Base-by-base conservation (phyloP, 306 rosid species). In the Albizia julibrissin region DNA sequence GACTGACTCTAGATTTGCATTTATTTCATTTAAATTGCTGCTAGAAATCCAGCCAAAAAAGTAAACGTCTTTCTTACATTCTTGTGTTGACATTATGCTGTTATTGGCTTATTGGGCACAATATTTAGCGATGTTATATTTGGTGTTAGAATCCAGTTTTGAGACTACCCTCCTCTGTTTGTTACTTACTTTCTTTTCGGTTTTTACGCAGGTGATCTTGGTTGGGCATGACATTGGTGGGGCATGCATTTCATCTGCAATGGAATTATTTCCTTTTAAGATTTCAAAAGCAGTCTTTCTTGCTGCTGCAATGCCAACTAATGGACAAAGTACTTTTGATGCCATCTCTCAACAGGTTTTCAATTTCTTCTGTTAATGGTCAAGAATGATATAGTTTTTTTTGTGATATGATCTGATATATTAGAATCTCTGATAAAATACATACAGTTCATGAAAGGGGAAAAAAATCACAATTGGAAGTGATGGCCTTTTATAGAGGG, bases 221-320 rank as follows among this genome's bases (percentile, higher is more conserved):
- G 98, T 88, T 81, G 99, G 99, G 50, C 99, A 96, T 87, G 99
- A 96, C 90, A 91, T 96, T 72, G 99, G 99, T 52, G 99, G 99
- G 72, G 89, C 97, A 26, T 92, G 99, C 79, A 89, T 93, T 82
- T 90, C 98, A 5, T 87, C 90, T 88, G 93, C 94, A 74, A 96
- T 90, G 99, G 99, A 96, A 82, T 76, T 87, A 79, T 93, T 88
- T 85, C 97, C 98, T 18, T 79, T 18, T 39, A 96, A 90, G 78
- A 84, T 96, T 85, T 87, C 99, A 26, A 96, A 92, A 87, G 92
- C 98, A 69, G 74, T 96, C 77, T 96, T 96, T 84, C 69, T 96
- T 85, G 96, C 97, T 75, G 99, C 99, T 0, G 89, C 99, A 72
- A 93, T 96, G 98, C 80, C 89, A 86, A 93, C 81, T 50, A 85